These are phyloP conservation scores for Xylaria telfairii DNA, from an alignment of 495 filamentous ascomycete species.

Conservation along the genomic window DNA sequence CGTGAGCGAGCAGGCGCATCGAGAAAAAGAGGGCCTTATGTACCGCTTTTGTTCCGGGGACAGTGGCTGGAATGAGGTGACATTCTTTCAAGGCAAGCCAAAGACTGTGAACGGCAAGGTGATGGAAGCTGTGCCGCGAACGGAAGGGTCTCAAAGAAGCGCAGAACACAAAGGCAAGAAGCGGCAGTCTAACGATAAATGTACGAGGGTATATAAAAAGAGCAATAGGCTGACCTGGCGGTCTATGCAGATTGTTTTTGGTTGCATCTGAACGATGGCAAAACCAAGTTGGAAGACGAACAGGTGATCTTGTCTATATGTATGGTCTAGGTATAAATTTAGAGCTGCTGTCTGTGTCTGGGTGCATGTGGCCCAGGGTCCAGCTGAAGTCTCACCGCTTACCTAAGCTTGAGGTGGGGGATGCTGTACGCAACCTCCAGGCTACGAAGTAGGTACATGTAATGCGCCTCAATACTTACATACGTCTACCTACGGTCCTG, in stretches of 20 bases:
- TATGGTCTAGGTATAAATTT: neutral
- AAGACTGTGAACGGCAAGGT: constrained; percentile 18
- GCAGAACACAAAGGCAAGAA: constrained; percentile 20
- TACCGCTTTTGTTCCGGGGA: constrained; percentile 29
- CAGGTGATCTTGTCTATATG: neutral
- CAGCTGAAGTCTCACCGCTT: constrained; percentile 15
- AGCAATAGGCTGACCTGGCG: constrained; percentile 27
- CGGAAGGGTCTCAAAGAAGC: constrained; percentile 30
- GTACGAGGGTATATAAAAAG: constrained; percentile 25
- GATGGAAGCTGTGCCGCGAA: constrained; percentile 35
- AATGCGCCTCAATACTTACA: no score
- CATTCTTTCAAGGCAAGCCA: constrained; percentile 37
- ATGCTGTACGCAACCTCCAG: no score
- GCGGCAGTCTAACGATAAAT: constrained; percentile 19
- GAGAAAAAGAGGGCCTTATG: constrained; percentile 30
- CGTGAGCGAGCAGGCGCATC: constrained; percentile 7
- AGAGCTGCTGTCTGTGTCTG: neutral
- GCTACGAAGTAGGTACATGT: no score
- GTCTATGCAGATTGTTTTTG: constrained; percentile 10
- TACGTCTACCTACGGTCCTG: no score
- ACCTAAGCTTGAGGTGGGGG: constrained; percentile 16
- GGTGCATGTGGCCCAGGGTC: constrained; percentile 11
- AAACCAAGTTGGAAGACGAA: neutral
- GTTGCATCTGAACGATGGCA: constrained; percentile 27
- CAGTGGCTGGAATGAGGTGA: constrained; percentile 30